A percentile compares a stretch with the other conserved stretches of the same genome.
phyloP scores from a whole-genome alignment of 768 basidiomycete genomes.

The Sutorius australiensis region DNA sequence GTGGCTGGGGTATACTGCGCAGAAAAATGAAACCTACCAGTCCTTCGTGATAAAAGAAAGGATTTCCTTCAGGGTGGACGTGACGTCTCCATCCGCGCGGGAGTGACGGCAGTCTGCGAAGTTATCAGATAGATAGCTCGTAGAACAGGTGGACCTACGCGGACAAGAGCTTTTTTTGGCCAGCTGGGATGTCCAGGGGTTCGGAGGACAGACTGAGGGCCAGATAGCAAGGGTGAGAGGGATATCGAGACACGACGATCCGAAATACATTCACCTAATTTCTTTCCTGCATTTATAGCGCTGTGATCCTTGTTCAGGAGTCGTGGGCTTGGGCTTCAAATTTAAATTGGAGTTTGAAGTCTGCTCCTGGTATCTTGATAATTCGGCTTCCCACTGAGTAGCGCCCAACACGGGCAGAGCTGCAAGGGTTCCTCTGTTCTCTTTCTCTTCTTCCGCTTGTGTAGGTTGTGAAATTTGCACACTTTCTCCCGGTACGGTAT shows the following conservation, averaged over 20 bases:
- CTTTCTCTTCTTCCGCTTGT: neutral
- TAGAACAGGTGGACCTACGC: neutral
- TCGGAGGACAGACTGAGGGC: neutral
- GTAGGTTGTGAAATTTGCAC: neutral
- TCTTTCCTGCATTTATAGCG: slow-evolving; percentile 3
- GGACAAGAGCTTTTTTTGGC: slow-evolving; percentile 4
- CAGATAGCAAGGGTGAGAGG: neutral
- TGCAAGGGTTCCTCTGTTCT: neutral
- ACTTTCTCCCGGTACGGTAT: neutral
- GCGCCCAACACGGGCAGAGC: neutral
- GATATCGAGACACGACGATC: neutral
- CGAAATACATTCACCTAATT: neutral
- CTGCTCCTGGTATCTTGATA: neutral
- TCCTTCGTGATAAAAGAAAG: slow-evolving; percentile 11
- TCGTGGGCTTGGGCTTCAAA: neutral
- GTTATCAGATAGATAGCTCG: neutral
- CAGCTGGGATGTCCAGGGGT: slow-evolving; percentile 1
- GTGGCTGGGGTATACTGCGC: neutral
- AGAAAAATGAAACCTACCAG: slow-evolving; percentile 1
- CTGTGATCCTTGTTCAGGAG: slow-evolving; percentile 8
- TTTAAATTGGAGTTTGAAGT: neutral
- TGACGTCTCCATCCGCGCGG: slow-evolving; percentile 5
- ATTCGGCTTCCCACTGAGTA: neutral
- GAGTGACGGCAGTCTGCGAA: neutral
- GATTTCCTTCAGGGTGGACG: slow-evolving; percentile 13